phyloP scores from a whole-genome alignment of 2,329 filamentous ascomycete genomes.

The Capronia coronata region DNA sequence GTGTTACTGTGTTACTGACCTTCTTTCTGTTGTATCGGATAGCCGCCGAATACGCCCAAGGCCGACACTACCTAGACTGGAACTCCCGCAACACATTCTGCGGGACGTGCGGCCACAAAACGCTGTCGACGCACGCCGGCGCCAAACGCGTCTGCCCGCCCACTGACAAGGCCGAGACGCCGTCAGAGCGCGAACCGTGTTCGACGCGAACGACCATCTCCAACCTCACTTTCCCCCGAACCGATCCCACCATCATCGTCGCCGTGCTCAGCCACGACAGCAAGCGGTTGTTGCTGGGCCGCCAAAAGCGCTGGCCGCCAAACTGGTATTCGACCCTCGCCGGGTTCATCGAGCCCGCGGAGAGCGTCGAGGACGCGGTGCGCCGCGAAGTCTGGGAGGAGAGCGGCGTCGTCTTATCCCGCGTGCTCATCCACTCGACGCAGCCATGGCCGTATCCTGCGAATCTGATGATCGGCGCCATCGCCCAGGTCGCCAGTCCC shows the following conservation, averaged over 20 bases:
- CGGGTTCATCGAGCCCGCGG: conserved; percentile 77
- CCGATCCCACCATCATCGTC: conserved; percentile 92
- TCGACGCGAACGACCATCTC: conserved; percentile 77
- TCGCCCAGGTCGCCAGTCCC: conserved; percentile 72
- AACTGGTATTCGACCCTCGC: conserved; percentile 85
- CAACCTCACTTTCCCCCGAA: conserved; percentile 86
- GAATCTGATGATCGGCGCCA: conserved; percentile 78
- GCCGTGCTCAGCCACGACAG: conserved; percentile 79
- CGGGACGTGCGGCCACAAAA: conserved; percentile 76
- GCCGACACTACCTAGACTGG: conserved; percentile 86
- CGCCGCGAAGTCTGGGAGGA: conserved; percentile 83
- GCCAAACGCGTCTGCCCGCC: conserved; percentile 43
- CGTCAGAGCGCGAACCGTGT: conserved; percentile 60
- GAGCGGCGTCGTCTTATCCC: conserved; percentile 66
- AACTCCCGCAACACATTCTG: conserved; percentile 90
- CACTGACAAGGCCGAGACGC: conserved; percentile 37
- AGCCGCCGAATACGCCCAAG: conserved; percentile 89
- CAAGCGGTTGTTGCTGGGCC: conserved; percentile 71
- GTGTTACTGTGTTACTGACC: too few relatives aligned
- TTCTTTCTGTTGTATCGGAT: too few relatives aligned
- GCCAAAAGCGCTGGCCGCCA: conserved; percentile 74
- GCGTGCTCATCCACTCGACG: conserved; percentile 74
- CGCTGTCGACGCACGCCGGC: conserved; percentile 49
- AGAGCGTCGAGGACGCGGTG: conserved; percentile 78
- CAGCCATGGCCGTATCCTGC: conserved; percentile 86